Evolutionary conservation across 768 basidiomycete genomes (phyloP).

Genomic region (Clavulina sp.): DNA sequence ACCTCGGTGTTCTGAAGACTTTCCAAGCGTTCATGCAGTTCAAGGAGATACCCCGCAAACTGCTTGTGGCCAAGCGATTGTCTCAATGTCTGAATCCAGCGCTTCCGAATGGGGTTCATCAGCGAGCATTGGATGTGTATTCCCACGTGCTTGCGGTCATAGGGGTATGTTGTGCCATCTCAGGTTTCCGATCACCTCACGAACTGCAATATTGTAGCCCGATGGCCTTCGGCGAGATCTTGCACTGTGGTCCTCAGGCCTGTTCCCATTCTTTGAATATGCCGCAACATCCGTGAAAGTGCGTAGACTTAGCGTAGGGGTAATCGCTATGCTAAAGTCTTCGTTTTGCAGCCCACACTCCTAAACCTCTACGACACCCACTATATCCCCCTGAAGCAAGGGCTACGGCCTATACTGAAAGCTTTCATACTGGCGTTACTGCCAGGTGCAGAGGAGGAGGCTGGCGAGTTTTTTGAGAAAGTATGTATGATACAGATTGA

Average conservation of each 20-base stretch:
- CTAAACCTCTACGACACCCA: conserved; percentile 84
- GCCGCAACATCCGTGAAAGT: conserved; percentile 98
- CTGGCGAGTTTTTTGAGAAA: conserved; percentile 92
- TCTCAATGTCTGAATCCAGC: conserved; percentile 98
- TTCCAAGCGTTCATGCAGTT: conserved; percentile 88
- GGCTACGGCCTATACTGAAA: conserved; percentile 80
- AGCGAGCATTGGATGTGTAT: conserved; percentile 90
- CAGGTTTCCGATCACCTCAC: not conserved
- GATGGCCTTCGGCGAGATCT: conserved; percentile 80
- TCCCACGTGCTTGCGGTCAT: conserved; percentile 78
- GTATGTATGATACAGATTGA: conserved; percentile 19
- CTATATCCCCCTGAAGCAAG: conserved; percentile 71
- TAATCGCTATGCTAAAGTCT: not conserved
- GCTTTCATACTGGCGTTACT: conserved; percentile 85
- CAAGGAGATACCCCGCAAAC: conserved; percentile 88
- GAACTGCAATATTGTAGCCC: conserved; percentile 28
- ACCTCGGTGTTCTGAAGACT: conserved; percentile 31
- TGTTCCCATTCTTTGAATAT: conserved; percentile 98
- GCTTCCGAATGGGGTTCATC: conserved; percentile 89
- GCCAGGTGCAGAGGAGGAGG: conserved; percentile 94
- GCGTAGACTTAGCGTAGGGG: conserved; percentile 11
- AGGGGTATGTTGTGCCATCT: conserved; percentile 38
- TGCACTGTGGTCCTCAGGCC: conserved; percentile 81
- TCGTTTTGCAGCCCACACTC: conserved; percentile 45
- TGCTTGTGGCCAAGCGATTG: conserved; percentile 85